A percentile compares a stretch with the other conserved stretches of the same genome.
These are phyloP conservation scores for Solanum medicagineum DNA, from an alignment of 257 asterid species.

Conservation along the genomic window DNA sequence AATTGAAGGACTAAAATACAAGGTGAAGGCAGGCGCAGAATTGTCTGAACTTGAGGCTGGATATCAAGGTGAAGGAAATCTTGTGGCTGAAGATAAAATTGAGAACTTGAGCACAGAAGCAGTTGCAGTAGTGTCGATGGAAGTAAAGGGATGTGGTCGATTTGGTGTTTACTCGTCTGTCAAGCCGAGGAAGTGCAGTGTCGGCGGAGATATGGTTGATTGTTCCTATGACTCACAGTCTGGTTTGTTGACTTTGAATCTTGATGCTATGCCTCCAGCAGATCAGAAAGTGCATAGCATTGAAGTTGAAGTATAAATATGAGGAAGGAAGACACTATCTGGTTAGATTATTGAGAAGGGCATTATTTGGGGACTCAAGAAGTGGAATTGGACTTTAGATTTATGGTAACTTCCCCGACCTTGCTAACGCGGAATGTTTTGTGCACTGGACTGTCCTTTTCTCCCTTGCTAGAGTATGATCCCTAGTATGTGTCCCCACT, in stretches of 20 bases:
- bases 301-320: constrained; percentile 38
- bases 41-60: constrained; percentile 14
- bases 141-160: constrained; percentile 60
- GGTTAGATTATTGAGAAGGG: constrained; percentile 7
- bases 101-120: constrained; percentile 23
- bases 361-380: background rate
- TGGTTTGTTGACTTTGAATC: constrained; percentile 45
- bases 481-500: background rate
- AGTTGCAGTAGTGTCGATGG: constrained; percentile 33
- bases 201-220: constrained; percentile 26
- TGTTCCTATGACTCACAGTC: constrained; percentile 35
- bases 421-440: background rate
- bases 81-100: constrained; percentile 2
- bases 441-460: background rate
- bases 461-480: background rate
- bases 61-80: constrained; percentile 9
- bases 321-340: background rate
- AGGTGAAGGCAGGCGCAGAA: constrained; percentile 20
- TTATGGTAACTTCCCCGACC: background rate
- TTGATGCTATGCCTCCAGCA: constrained; percentile 57
- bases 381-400: background rate
- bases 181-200: constrained; percentile 37
- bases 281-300: constrained; percentile 36
- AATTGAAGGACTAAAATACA: constrained; percentile 43
- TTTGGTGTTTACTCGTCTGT: constrained; percentile 67